Base-by-base conservation (phyloP, 148 eudicot species). In the Mesembryanthemum crystallinum region DNA sequence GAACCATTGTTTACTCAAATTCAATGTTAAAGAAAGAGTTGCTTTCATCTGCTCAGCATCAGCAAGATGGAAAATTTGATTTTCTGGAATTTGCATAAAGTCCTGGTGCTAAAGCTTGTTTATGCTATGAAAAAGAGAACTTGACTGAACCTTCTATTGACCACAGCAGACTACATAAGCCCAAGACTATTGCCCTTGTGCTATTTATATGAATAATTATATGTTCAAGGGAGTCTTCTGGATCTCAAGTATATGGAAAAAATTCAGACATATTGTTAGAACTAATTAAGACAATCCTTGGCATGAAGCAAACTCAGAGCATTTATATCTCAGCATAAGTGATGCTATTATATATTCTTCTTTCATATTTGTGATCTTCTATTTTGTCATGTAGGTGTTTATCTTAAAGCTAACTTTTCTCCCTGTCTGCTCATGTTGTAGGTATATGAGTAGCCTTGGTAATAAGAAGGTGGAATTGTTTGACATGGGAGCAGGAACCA, bases 381-480 rank as follows among this genome's bases (percentile, higher is more conserved):
- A 67, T 8, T 78, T 27, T 33, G 32, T 72, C 49, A 45, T 62
- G 59, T 42, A 35, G 67, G 67, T 69, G 30, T 57, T n/a, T 58
- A 29, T 10, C n/a, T 30, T 68, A 37, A 8, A 71, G 14, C 35
- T 23, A 58, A 76, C 68, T 37, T 52, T 30, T 66, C 25, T 27
- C 42, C 54, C 23, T 37, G 54, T 77, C 39, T 79, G 33, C 72
- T 72, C 69, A 55, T 71, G 52, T 23, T 85, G 67, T 85, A 96
- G 99, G 80, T 91, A 92, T 84, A 83, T 87, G 92, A 96, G 91
- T 85, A 88, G 83, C 79, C 90, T 91, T 82, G 97, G 92, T 39
- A 91, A 91, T 81, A 96, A 96, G 83, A 96, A 88, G 84, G 90
- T 88, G 70, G 99, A 96, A 85, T 89, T 96, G 67, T 96, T 92